Evolutionary conservation across 2,329 filamentous ascomycete genomes (phyloP), one percentile per base, ranked within the genome.

Genomic region (Hypoxylon sp.): DNA sequence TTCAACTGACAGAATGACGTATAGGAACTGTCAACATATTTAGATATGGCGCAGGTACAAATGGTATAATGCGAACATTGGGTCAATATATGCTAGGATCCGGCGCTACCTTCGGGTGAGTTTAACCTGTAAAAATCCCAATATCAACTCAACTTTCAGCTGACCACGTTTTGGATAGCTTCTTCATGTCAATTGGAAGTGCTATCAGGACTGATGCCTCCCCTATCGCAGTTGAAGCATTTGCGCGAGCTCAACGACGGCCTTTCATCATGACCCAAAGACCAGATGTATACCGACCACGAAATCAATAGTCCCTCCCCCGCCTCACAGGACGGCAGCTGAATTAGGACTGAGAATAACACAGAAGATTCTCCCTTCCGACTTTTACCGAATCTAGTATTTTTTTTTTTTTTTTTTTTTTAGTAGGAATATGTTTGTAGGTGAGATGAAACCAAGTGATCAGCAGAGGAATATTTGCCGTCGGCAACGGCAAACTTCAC

Each of bases 121-220:
- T 75, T 58, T 33, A 44, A 11, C 14, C 33, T 44, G 10, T 2
- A 6, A 19, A 9, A 13, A 2, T 35, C 10, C 33, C 31, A 48
- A 54, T 24, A 39, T 35, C n/a, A 26, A n/a, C 22, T 17, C 42
- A n/a, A 39, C 19, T 39, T 39, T 59, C 19, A 19, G 60, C 73
- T 72, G 77, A 74, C 60, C 57, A 52, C 10, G 19, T n/a, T 67
- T 22, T 9, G 73, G 44, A 14, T 71, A 91, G 88, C 24, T 98
- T 98, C 84, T 99, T 99, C 87, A 99, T 99, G 96, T 95, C 93
- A 64, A 97, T 99, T 75, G 96, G 96, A 74, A 97, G 94, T 75
- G 94, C 97, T 48, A 98, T 99, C 77, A 92, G 96, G 78, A 94
- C 94, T 67, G 96, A 99, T 75, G 90, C 93, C 72, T 93, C 93